These are phyloP conservation scores for Aspergillus bombycis DNA, from an alignment of 2,329 filamentous ascomycete genomes.

Conservation along the genomic window DNA sequence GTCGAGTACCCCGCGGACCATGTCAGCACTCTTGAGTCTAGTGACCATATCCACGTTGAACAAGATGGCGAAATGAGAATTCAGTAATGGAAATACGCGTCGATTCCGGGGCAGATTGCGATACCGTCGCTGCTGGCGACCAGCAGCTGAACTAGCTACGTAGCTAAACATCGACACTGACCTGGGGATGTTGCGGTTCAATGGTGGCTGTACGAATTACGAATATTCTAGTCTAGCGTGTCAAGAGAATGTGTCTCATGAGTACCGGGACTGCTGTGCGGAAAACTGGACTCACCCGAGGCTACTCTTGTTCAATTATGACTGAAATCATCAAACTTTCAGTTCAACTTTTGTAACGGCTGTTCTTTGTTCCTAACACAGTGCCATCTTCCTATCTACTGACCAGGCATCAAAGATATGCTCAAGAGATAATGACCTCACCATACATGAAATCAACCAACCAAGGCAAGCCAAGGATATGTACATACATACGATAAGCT, in stretches of 20 bases:
- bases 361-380: background rate
- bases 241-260: conserved; percentile 1
- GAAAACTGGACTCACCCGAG: background rate
- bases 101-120: background rate
- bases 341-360: conserved; percentile 1
- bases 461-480: background rate
- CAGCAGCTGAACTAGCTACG: background rate
- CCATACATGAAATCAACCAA: background rate
- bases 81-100: conserved; percentile 58
- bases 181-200: background rate
- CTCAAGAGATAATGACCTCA: background rate
- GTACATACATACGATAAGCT: background rate
- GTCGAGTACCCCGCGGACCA: conserved; percentile 72
- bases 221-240: conserved; percentile 17
- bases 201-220: conserved; percentile 22
- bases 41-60: conserved; percentile 81
- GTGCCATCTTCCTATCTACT: background rate
- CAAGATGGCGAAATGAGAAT: conserved; percentile 69
- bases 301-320: conserved; percentile 2
- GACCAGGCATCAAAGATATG: background rate
- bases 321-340: background rate
- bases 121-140: background rate
- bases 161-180: background rate
- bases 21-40: conserved; percentile 66
- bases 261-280: conserved; percentile 8